Base-by-base conservation (phyloP, 1,284 basidiomycete species). In the Cryptococcus neoformans region DNA sequence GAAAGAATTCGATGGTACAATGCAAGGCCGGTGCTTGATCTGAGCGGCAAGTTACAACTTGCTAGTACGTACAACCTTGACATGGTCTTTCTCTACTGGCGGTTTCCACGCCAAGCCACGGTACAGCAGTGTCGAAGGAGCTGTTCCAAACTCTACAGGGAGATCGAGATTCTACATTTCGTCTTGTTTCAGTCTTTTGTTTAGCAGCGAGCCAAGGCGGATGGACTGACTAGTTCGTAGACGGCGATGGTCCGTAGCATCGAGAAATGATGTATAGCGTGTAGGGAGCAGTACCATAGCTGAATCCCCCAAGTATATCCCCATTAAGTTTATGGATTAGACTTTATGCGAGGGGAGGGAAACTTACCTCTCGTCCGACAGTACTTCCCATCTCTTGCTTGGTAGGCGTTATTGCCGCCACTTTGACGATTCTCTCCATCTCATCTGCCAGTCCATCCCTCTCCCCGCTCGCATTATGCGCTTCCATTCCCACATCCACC, bases 161-260 rank as follows among this genome's bases (percentile, higher is more conserved):
- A 76, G 62, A 1, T 64, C 47, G 5, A 76, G 47, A 3, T 69
- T 69, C 71, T 73, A 50, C 21, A 21, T 21, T 21, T 21, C 21
- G 21, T 21, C 21, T 37, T 53, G 7, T 35, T 21, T 39, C 11
- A 10, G 44, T 21, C 11, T 38, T 21, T n/a, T 35, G 51, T 40
- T 11, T n/a, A 11, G 10, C 37, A 14, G 4, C 14, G 11, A 16
- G 35, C 44, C 34, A 41, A 42, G 7, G 6, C 2, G 17, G 17
- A 21, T 0, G 12, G 47, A 68, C 70, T 60, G 46, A 70, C 65
- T n/a, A 73, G 67, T 66, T 79, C 69, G 62, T 78, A 68, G 8
- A 73, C 72, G 10, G 72, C 73, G 37, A 77, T 74, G 6, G 72
- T 71, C 9, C 74, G 60, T 11, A 75, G 51, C 74, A 77, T 75